Evolutionary conservation across 352 stramenopile genomes (phyloP), one percentile per base, ranked within the genome.

Genomic region (Phytophthora tubulina): DNA sequence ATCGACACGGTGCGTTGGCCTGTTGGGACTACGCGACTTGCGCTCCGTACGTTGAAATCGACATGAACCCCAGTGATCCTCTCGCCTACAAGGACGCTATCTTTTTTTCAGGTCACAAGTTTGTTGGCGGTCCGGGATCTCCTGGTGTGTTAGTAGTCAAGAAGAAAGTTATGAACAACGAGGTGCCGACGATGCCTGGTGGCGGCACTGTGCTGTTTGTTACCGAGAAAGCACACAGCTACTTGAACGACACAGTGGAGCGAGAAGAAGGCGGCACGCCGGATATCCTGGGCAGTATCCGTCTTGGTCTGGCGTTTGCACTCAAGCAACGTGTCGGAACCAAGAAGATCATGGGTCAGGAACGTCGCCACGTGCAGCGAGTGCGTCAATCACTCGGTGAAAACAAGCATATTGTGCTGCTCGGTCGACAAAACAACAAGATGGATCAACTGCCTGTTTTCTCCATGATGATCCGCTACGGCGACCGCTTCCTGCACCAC

Each of bases 261-360:
- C 80, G 97, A n/a, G 98, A 99, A 64, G 97, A 99, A 85, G 97
- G 97, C 6, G 98, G 98, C 9, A 99, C 97, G 3, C 96, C 97
- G 0, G 94, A 99, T 76, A 94, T 99, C 11, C 65, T 99, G 14
- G 97, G 97, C 5, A 94, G 96, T 57, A 97, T 98, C 63, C 86
- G 97, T 15, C 80, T 97, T 13, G 97, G 97, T 11, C 82, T 99
- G 7, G 91, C 91, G 1, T 93, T 99, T 58, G 79, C 97, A 45
- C 75, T 99, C 32, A 98, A 99, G 65, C 70, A 90, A 57, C 81
- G 73, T n/a, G 65, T 96, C 0, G 89, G 89, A 3, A 46, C 70
- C 0, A 54, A 70, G 14, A 76, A 64, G 33, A 96, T 96, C 50
- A 76, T 88, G 69, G 42, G 17, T 2, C 78, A 82, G 33, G 90